Conservation (phyloP, 2,329 filamentous ascomycete genomes). For the Neopestalotiopsis sp. region DNA sequence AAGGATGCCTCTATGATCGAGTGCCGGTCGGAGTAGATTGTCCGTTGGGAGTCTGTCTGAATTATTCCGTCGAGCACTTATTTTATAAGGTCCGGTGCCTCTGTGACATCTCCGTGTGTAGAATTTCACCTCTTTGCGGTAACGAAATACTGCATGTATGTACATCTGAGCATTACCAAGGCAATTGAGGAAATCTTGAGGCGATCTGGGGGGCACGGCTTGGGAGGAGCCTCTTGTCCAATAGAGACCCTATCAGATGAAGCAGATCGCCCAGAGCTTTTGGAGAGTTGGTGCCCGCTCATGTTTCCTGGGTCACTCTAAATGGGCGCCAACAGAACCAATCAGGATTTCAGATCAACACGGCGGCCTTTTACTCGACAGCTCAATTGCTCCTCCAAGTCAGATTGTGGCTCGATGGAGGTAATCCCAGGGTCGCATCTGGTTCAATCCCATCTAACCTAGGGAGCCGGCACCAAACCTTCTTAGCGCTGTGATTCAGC, state of each 20-base stretch:
- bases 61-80: no score
- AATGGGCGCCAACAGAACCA: slow-evolving; percentile 11
- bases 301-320: slow-evolving; percentile 7
- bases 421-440: not conserved
- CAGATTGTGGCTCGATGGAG: not conserved
- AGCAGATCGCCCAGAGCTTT: not conserved
- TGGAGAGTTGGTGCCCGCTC: not conserved
- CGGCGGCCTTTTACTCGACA: not conserved
- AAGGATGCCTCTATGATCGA: not conserved
- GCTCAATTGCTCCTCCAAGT: not conserved
- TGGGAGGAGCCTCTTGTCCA: not conserved
- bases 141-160: not conserved
- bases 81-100: no score
- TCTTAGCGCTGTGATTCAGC: not conserved
- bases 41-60: not conserved
- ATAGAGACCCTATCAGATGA: not conserved
- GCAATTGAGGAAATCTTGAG: not conserved
- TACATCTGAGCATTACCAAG: not conserved
- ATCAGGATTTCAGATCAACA: not conserved
- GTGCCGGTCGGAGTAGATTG: slow-evolving; percentile 1
- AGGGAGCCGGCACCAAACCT: no score
- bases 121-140: no score
- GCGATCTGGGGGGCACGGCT: not conserved
- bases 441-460: not conserved
- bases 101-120: no score